Percentiles rank a stretch among this genome's conserved stretches.
Evolutionary conservation across 495 filamentous ascomycete genomes (phyloP).

Genomic region (Aspergillus kassunensis): DNA sequence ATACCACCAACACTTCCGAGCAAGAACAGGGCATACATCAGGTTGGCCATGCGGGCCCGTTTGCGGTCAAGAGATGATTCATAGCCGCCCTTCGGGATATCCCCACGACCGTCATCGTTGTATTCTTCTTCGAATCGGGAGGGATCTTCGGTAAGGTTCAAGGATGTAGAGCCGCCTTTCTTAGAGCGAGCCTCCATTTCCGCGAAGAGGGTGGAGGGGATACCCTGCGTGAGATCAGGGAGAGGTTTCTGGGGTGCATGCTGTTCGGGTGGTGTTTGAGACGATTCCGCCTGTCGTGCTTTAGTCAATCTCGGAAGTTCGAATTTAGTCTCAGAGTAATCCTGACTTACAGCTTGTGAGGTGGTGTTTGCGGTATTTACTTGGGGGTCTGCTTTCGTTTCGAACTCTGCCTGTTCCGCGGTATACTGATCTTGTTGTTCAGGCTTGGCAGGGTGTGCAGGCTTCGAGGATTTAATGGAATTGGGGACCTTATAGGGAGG

Average conservation of each 20-base stretch:
- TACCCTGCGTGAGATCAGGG: constrained; percentile 85
- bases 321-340: constrained; percentile 4
- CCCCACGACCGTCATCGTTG: constrained; percentile 47
- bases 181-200: constrained; percentile 61
- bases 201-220: constrained; percentile 74
- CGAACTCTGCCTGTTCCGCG: constrained; percentile 42
- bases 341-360: constrained; percentile 25
- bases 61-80: constrained; percentile 84
- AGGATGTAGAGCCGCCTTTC: constrained; percentile 34
- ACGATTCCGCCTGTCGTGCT: constrained; percentile 25
- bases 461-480: constrained; percentile 26
- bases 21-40: constrained; percentile 55
- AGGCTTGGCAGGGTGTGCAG: constrained; percentile 23
- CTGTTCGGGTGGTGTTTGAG: constrained; percentile 22
- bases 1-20: constrained; percentile 48
- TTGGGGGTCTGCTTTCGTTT: constrained; percentile 36
- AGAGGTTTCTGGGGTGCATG: constrained; percentile 49
- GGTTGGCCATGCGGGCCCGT: constrained; percentile 65
- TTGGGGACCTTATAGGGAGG: constrained; percentile 44
- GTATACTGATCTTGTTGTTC: constrained; percentile 32
- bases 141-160: constrained; percentile 59
- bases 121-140: constrained; percentile 44
- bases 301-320: constrained; percentile 13
- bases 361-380: constrained; percentile 36
- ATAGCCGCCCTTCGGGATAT: constrained; percentile 79